phyloP scores from a whole-genome alignment of 768 basidiomycete species.

The Tricholoma hemisulphureum region DNA sequence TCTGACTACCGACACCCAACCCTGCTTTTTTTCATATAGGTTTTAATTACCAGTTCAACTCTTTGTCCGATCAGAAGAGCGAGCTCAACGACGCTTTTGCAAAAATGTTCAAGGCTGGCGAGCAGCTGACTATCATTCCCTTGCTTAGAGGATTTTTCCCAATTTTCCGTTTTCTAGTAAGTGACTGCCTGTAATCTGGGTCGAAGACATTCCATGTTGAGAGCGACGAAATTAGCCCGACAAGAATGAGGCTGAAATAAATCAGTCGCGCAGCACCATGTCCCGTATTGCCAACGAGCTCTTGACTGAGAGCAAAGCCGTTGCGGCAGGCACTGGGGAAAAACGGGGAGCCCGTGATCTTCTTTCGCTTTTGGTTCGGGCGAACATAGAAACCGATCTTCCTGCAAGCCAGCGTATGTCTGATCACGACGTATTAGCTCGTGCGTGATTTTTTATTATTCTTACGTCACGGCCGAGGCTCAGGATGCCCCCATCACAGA shows the following conservation, averaged over 20 bases:
- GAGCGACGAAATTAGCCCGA: conserved; percentile 6
- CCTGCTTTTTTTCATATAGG: conserved; percentile 25
- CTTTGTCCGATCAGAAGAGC: conserved; percentile 31
- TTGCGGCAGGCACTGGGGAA: neutral
- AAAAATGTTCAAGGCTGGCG: conserved; percentile 40
- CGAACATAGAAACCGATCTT: conserved; percentile 50
- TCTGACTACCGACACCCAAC: neutral
- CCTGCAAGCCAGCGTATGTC: conserved; percentile 16
- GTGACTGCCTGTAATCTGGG: conserved; percentile 3
- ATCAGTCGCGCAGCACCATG: conserved; percentile 32
- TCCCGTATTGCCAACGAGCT: conserved; percentile 39
- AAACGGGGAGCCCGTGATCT: conserved; percentile 39
- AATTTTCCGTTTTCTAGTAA: conserved; percentile 29
- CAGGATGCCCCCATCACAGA: conserved; percentile 27
- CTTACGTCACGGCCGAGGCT: neutral
- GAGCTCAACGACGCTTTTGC: conserved; percentile 48
- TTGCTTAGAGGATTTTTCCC: conserved; percentile 31
- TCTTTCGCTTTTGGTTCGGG: conserved; percentile 42
- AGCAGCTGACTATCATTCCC: conserved; percentile 25
- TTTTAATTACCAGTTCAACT: conserved; percentile 29
- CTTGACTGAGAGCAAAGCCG: conserved; percentile 39
- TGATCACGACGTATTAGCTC: conserved; percentile 19
- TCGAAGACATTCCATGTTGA: neutral
- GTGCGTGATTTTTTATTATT: neutral
- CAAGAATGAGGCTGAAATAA: conserved; percentile 11